Evolutionary conservation across 2,329 filamentous ascomycete species (phyloP), one percentile per base, ranked within the genome.

Genomic region (Zymoseptoria passerinii): DNA sequence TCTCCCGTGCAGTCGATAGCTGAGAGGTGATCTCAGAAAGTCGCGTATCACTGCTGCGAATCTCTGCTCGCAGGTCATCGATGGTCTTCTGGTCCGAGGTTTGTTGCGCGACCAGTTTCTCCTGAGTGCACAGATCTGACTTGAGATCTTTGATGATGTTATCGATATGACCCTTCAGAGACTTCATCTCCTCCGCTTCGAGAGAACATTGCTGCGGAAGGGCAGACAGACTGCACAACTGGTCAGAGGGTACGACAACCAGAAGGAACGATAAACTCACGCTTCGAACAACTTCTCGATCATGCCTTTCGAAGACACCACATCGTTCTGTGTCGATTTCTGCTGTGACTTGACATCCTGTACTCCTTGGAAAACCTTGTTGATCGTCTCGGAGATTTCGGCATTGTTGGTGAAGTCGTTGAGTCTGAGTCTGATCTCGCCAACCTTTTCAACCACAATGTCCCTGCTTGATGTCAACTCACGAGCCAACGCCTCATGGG

Each of bases 391-490:
- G n/a, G 49, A 53, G 9, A 58, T 49, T 19, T 52, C 48, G 23
- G 58, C 52, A n/a, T 53, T 50, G 10, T 52, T 51, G 27, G 55
- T 53, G 4, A 19, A 49, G 10, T 60, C 28, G 20, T 63, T 60
- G 8, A 65, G 27, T 2, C 35, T 52, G 19, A 58, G 59, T 48
- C 65, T 60, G 10, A 70, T 56, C 50, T 65, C 60, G 20, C 50
- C 59, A 10, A 70, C 58, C 59, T 69, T 65, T 53, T 68, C 61
- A 3, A 69, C 52, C 6, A 65, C 56, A 8, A 56, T 40, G 35
- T 64, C 57, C 28, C 54, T 52, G 35, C 53, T 56, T 10, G 53
- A 23, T 50, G 64, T 66, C 5, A 67, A 48, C 23, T 60, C 18
- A 13, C 53, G 55, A 13, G 58, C 10, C 1, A 65, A 20, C 16